A percentile compares a stretch with the other conserved stretches of the same genome.
Conservation (phyloP, 371 early-diverging fungal genomes). For the Mucor irregularis region DNA sequence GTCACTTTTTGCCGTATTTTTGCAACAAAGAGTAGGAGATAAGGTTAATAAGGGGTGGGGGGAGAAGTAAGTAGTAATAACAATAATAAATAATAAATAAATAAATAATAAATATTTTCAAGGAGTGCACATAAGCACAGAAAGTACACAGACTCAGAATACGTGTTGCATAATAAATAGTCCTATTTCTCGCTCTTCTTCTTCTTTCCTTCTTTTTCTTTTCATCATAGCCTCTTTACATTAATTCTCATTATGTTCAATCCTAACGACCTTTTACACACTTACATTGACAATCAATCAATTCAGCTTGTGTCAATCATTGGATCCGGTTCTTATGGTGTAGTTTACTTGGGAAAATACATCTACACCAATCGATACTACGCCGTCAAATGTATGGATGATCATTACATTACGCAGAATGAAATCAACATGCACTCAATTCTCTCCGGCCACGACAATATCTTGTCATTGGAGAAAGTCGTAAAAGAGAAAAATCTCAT, state of each 20-base stretch:
- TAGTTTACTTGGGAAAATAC: conserved; percentile 61
- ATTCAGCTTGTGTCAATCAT: conserved; percentile 52
- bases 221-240: background rate
- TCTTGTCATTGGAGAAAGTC: conserved; percentile 70
- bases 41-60: too few relatives aligned
- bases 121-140: too few relatives aligned
- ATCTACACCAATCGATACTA: conserved; percentile 37
- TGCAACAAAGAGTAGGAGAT: too few relatives aligned
- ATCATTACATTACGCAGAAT: conserved; percentile 42
- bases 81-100: too few relatives aligned
- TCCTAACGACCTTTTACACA: conserved; percentile 23
- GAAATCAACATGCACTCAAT: conserved; percentile 70
- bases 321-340: conserved; percentile 72
- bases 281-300: conserved; percentile 36
- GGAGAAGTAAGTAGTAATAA: too few relatives aligned
- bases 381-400: conserved; percentile 61
- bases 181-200: background rate
- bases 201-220: background rate
- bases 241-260: conserved; percentile 7
- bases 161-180: too few relatives aligned
- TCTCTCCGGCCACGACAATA: conserved; percentile 63
- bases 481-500: conserved; percentile 52
- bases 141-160: too few relatives aligned
- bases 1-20: too few relatives aligned
- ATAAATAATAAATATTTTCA: too few relatives aligned